phyloP scores from a whole-genome alignment of 306 rosid species.

The Luffa acutangula region DNA sequence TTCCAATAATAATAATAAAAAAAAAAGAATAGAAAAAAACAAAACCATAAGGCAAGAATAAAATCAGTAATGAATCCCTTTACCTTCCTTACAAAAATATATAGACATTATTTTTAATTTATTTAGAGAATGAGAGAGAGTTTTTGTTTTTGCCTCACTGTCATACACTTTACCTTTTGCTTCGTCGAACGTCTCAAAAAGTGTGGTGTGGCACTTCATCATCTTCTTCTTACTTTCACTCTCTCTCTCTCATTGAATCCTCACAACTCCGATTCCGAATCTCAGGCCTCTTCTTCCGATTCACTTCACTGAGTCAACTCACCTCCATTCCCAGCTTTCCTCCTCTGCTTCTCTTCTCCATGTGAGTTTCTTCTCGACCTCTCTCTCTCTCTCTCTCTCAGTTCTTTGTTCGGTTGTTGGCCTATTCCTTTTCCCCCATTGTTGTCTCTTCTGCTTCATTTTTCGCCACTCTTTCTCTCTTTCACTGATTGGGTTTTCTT shows the following conservation, averaged over 20 bases:
- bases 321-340: background rate
- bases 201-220: background rate
- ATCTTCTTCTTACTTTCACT: background rate
- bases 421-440: background rate
- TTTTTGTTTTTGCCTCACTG: slow-evolving; percentile 22
- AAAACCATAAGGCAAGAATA: background rate
- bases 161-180: slow-evolving; percentile 28
- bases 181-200: slow-evolving; percentile 22
- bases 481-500: slow-evolving; percentile 3
- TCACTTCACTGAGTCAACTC: slow-evolving; percentile 33
- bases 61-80: background rate
- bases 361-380: slow-evolving; percentile 15
- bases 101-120: background rate
- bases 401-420: background rate
- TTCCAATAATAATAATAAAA: background rate
- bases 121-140: background rate
- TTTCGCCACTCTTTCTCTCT: background rate
- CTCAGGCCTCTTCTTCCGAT: slow-evolving; percentile 3
- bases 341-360: background rate
- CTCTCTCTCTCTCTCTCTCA: background rate
- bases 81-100: background rate
- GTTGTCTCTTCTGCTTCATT: background rate
- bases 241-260: slow-evolving; percentile 13
- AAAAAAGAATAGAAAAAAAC: background rate
- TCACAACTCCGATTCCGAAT: slow-evolving; percentile 42